These are phyloP conservation scores for Oryza australiensis DNA, from an alignment of 176 grass and related monocot species.

Conservation along the genomic window DNA sequence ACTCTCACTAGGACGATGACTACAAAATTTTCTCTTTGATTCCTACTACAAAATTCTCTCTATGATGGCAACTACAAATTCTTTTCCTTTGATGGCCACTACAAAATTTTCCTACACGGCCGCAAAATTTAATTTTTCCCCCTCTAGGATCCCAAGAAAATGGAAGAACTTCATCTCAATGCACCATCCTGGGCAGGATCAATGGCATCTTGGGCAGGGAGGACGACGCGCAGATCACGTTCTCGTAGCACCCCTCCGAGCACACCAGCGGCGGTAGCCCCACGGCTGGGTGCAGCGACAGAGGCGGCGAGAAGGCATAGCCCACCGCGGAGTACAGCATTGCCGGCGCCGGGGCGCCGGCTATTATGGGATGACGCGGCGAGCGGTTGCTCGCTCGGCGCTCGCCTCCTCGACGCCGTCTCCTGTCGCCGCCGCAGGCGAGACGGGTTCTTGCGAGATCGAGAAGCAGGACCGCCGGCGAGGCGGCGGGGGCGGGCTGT, in stretches of 20 bases:
- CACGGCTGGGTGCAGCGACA: background rate
- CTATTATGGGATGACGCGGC: background rate
- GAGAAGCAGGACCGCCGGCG: background rate
- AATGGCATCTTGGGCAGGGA: constrained; percentile 6
- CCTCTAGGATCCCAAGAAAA: background rate
- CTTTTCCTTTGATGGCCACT: background rate
- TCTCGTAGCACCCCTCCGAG: constrained; percentile 31
- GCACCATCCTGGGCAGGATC: constrained; percentile 38
- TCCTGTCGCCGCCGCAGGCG: background rate
- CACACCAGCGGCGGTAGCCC: background rate
- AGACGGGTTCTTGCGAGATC: background rate
- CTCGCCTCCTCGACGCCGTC: background rate
- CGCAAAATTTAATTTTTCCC: too few species aligned
- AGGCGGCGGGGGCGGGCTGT: background rate
- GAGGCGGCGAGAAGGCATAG: background rate
- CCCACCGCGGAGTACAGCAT: background rate
- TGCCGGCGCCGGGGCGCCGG: background rate
- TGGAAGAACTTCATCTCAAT: constrained; percentile 1
- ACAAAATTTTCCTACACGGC: background rate
- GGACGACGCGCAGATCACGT: background rate
- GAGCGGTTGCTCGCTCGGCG: background rate
- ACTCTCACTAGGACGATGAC: background rate
- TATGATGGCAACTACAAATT: background rate
- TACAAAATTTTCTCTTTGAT: background rate
- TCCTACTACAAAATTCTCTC: background rate